Conservation (phyloP, 257 asterid species). For the Solanum sparsipilum region DNA sequence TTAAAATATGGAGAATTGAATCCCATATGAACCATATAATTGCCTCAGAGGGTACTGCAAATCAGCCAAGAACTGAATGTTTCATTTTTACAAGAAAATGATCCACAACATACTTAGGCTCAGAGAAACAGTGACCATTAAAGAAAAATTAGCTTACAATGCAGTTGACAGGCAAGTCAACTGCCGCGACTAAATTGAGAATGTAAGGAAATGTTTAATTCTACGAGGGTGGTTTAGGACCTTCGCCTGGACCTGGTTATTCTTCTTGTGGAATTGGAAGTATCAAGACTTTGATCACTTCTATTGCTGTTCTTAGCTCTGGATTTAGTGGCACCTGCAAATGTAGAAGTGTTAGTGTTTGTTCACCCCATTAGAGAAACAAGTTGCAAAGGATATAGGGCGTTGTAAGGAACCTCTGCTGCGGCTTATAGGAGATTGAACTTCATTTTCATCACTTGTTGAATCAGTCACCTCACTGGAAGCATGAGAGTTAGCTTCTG, state of each 20-base stretch:
- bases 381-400: background rate
- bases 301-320: slow-evolving; percentile 32
- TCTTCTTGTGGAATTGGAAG: slow-evolving; percentile 29
- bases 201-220: background rate
- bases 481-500: slow-evolving; percentile 30
- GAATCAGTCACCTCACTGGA: slow-evolving; percentile 47
- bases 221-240: slow-evolving; percentile 13
- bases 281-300: slow-evolving; percentile 16
- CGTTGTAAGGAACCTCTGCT: background rate
- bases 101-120: background rate
- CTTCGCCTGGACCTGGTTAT: slow-evolving; percentile 35
- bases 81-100: background rate
- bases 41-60: background rate
- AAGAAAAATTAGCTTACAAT: background rate
- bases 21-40: background rate
- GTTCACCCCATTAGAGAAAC: slow-evolving; percentile 25
- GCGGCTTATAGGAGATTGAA: slow-evolving; percentile 31
- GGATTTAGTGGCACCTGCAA: slow-evolving; percentile 55
- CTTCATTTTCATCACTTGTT: slow-evolving; percentile 48
- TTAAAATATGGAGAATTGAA: background rate
- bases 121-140: background rate
- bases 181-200: background rate
- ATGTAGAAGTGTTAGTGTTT: background rate
- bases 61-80: background rate
- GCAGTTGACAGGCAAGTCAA: background rate